Percentiles rank a stretch among this genome's conserved stretches.
These are phyloP conservation scores for Dothiorella sarmentorum DNA, from an alignment of 2,329 filamentous ascomycete genomes.

Conservation along the genomic window DNA sequence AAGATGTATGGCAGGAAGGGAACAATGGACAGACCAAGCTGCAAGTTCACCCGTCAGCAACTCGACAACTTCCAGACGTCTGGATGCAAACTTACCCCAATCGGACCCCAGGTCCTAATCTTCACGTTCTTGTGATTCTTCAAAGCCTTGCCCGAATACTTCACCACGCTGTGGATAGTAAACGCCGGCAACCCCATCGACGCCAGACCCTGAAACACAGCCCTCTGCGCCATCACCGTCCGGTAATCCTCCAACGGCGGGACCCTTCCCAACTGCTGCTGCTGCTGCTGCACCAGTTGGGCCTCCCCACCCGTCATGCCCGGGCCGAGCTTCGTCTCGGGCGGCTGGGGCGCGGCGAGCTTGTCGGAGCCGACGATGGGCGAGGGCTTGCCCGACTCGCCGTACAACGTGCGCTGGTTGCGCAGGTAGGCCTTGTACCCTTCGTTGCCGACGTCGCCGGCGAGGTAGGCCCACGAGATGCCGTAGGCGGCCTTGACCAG, in stretches of 20 bases:
- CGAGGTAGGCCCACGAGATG: slow-evolving; percentile 86
- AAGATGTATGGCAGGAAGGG: slow-evolving; percentile 82
- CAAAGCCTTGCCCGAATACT: slow-evolving; percentile 82
- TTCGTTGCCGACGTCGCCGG: slow-evolving; percentile 87
- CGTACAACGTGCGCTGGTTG: slow-evolving; percentile 74
- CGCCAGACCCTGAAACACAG: slow-evolving; percentile 84
- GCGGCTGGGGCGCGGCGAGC: slow-evolving; percentile 15
- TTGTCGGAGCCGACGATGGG: slow-evolving; percentile 23
- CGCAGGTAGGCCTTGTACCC: slow-evolving; percentile 92
- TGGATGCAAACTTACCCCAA: slow-evolving; percentile 76
- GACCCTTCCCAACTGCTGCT: slow-evolving; percentile 42
- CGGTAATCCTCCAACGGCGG: slow-evolving; percentile 84
- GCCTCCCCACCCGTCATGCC: slow-evolving; percentile 21
- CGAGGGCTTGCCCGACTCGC: slow-evolving; percentile 52
- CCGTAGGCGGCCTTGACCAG: slow-evolving; percentile 81
- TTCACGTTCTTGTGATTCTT: slow-evolving; percentile 72
- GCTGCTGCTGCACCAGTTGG: slow-evolving; percentile 25
- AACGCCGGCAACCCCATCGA: slow-evolving; percentile 93
- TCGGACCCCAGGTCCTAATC: slow-evolving; percentile 82
- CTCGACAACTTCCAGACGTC: too few relatives aligned
- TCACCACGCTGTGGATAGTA: slow-evolving; percentile 89
- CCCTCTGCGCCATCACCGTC: slow-evolving; percentile 86
- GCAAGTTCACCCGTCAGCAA: background rate
- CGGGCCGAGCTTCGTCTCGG: slow-evolving; percentile 26
- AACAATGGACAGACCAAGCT: slow-evolving; percentile 63